Percentiles rank a stretch among this genome's conserved stretches.
These are phyloP conservation scores for Aeschynomene evenia DNA, from an alignment of 306 rosid species.

Conservation along the genomic window DNA sequence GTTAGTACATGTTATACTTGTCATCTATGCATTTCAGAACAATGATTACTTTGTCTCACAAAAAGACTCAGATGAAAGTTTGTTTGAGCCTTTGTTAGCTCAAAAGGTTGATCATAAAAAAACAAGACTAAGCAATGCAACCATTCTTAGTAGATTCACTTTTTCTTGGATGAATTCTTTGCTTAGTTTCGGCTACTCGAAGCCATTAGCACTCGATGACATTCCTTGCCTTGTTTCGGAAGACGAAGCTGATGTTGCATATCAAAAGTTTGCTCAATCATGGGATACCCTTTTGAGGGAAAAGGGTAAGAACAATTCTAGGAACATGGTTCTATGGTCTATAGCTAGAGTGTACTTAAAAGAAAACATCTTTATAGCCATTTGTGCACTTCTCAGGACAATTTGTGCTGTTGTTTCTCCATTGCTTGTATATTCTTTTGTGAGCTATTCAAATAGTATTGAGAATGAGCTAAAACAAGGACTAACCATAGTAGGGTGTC, in stretches of 20 bases:
- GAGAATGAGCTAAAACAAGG: conserved; percentile 31
- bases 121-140: conserved; percentile 23
- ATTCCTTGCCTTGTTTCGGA: conserved; percentile 54
- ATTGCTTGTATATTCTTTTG: conserved; percentile 55
- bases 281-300: conserved; percentile 43
- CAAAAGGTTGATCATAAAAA: conserved; percentile 26
- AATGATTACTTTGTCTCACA: conserved; percentile 2
- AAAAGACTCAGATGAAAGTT: background rate
- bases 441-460: conserved; percentile 36
- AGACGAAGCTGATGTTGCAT: conserved; percentile 53
- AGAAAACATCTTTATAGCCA: conserved; percentile 48
- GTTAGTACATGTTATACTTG: conserved; percentile 44
- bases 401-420: conserved; percentile 53
- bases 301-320: conserved; percentile 20
- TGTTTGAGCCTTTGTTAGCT: conserved; percentile 6
- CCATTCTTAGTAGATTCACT: conserved; percentile 44
- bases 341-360: conserved; percentile 39
- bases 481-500: conserved; percentile 41
- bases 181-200: conserved; percentile 49
- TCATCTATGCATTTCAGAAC: conserved; percentile 44
- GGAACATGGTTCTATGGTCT: conserved; percentile 45
- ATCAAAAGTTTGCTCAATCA: conserved; percentile 44
- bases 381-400: conserved; percentile 42
- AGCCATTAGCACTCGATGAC: conserved; percentile 49
- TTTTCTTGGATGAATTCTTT: conserved; percentile 64